Conservation (phyloP, 371 early-diverging fungal genomes). For the Mucor indicus region DNA sequence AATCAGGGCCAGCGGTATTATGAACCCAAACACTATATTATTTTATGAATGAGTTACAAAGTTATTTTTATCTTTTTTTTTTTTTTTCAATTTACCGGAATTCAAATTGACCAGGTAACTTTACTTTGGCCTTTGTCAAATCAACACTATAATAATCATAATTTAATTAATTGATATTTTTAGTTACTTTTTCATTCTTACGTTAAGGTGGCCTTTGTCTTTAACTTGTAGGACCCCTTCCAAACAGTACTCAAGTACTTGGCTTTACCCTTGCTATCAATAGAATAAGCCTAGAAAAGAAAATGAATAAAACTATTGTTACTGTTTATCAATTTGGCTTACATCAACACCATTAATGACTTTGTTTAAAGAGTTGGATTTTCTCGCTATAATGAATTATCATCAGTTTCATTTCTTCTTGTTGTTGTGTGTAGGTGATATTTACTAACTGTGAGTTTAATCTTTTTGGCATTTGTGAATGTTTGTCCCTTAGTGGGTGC, state of each 20-base stretch:
- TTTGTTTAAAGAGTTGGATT: conserved; percentile 39
- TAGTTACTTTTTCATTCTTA: conserved; percentile 15
- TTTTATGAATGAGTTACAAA: not conserved
- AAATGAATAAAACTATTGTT: not conserved
- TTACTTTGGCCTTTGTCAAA: conserved; percentile 33
- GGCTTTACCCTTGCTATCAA: conserved; percentile 32
- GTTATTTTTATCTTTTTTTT: no score
- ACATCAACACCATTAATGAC: conserved; percentile 45
- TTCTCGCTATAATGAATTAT: conserved; percentile 39
- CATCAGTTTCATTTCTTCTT: no score
- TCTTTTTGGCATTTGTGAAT: conserved; percentile 35
- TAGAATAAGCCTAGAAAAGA: conserved; percentile 33
- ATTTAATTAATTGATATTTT: no score
- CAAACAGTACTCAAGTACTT: conserved; percentile 41
- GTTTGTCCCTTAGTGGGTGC: conserved; percentile 32
- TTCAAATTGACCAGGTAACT: conserved; percentile 46
- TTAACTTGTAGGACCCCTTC: conserved; percentile 39
- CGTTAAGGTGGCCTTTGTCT: conserved; percentile 41
- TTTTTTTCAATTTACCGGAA: conserved; percentile 35
- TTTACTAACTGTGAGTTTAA: conserved; percentile 47
- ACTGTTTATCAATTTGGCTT: not conserved
- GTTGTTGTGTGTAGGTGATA: no score
- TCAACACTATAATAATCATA: conserved; percentile 31
- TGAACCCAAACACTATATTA: conserved; percentile 37
- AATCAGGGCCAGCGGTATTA: conserved; percentile 44